Evolutionary conservation across 2,329 filamentous ascomycete genomes (phyloP), one percentile per base, ranked within the genome.

Genomic region (Aspergillus texensis): DNA sequence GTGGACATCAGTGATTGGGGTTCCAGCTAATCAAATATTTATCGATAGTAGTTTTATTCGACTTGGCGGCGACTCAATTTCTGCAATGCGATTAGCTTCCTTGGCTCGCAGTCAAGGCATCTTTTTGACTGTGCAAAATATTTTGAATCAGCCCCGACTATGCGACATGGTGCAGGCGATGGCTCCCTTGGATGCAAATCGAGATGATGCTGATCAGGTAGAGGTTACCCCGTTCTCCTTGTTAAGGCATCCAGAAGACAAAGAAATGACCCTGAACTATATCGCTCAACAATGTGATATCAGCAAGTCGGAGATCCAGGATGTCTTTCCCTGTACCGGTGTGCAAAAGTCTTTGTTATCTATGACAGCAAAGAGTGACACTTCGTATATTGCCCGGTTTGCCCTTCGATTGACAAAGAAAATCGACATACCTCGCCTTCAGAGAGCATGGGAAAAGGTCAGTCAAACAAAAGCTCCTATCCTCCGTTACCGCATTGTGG

Each of bases 11-110:
- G 50, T 58, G 10, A 28, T 62, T 1, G 12, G 26, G 2, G 5
- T 62, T 16, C 26, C 34, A 19, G 14, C 26, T 16, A 32, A 28
- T n/a, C n/a, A 36, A 19, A 61, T 61, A 10, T 21, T 3, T 28
- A 16, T 30, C 3, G 46, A 61, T 16, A 54, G 46, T 21, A 28
- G 30, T 21, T 61, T 61, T 41, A 46, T 64, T 39, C 53, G 28
- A n/a, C 45, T 60, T 83, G 65, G 61, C 4, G 60, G 68, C 6
- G 68, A 71, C 26, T 67, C 65, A 14, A 60, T 68, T 24, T 39
- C 19, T 14, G 60, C 60, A 26, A 62, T 63, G 61, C 28, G 45
- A 5, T 14, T 48, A 26, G 21, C 45, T 3, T 24, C 45, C 21
- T 48, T 48, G 16, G 43, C 45, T 24, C 26, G 45, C 9, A 34